Percentiles rank a stretch among this genome's conserved stretches.
Conservation (phyloP, 164 flowering plant genomes). For the Paratinospora sagittata region DNA sequence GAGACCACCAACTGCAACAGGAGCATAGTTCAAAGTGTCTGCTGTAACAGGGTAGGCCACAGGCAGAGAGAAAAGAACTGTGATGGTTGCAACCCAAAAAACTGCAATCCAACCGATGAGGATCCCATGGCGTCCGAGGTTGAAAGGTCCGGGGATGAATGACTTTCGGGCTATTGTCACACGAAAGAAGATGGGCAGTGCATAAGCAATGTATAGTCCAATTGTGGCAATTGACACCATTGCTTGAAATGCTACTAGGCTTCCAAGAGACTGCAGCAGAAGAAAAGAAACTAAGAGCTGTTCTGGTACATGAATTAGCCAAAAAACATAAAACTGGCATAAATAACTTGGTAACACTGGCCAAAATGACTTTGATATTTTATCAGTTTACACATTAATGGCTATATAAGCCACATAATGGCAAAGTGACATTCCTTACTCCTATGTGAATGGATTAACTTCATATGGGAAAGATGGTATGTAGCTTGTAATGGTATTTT, state of each 20-base stretch:
- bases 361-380: too few species aligned
- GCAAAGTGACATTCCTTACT: too few species aligned
- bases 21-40: constrained; percentile 85
- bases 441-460: too few species aligned
- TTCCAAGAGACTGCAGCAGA: constrained; percentile 80
- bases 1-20: constrained; percentile 79
- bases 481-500: too few species aligned
- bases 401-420: too few species aligned
- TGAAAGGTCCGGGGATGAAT: constrained; percentile 80
- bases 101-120: constrained; percentile 86
- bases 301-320: background rate
- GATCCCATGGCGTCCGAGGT: constrained; percentile 66
- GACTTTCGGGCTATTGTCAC: constrained; percentile 78
- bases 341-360: background rate
- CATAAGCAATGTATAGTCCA: constrained; percentile 89
- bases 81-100: constrained; percentile 77
- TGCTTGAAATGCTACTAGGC: constrained; percentile 54
- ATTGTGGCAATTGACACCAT: constrained; percentile 94
- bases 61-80: constrained; percentile 86
- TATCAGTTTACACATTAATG: too few species aligned
- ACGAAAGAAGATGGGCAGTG: constrained; percentile 77
- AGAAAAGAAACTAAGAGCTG: background rate
- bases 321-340: background rate
- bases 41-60: constrained; percentile 66
- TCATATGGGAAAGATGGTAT: too few species aligned